Evolutionary conservation across 2,329 filamentous ascomycete genomes (phyloP), one percentile per base, ranked within the genome.

Genomic region (Sporothrix humicola): DNA sequence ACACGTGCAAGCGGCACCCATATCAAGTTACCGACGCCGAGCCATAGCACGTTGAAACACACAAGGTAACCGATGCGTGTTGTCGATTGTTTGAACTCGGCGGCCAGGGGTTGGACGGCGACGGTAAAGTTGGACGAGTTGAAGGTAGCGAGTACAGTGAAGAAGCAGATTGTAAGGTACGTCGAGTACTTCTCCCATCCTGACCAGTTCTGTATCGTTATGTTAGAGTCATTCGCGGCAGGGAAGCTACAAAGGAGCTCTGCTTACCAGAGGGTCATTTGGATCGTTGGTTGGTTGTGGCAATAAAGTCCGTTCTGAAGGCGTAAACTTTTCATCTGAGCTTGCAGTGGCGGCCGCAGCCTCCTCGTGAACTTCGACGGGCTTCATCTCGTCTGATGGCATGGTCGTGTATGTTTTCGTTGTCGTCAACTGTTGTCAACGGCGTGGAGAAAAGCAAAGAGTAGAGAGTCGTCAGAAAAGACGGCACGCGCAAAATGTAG

Each of bases 81-180:
- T 13, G 56, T 17, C 1, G 56, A 58, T 20, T 58, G 56, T 20
- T 58, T 58, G 20, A 58, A 58, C 23, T 58, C 56, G 23, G 56
- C 56, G 10, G 23, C 56, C 9, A 58, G 56, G 1, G 56, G 56
- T 12, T 58, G 56, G 56, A 58, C 23, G 9, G 56, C 56, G 23
- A 58, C 56, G 23, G 56, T 58, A 13, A 58, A 58, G 56, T 58
- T 58, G 56, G 56, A 58, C 10, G 56, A 58, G 56, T 58, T 58
- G 23, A 58, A 31, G 9, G 56, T 58, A 2, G 56, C 56, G 56
- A 58, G 56, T 2, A 31, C 56, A 7, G 56, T 58, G 13, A 58
- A 58, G 23, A 58, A 58, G 56, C 56, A 58, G 6, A 58, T 31
- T 6, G 56, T 58, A 10, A 58, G 56, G 23, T 58, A 58, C 10